Conservation (phyloP, 495 filamentous ascomycete species). For the Neurospora sp. region DNA sequence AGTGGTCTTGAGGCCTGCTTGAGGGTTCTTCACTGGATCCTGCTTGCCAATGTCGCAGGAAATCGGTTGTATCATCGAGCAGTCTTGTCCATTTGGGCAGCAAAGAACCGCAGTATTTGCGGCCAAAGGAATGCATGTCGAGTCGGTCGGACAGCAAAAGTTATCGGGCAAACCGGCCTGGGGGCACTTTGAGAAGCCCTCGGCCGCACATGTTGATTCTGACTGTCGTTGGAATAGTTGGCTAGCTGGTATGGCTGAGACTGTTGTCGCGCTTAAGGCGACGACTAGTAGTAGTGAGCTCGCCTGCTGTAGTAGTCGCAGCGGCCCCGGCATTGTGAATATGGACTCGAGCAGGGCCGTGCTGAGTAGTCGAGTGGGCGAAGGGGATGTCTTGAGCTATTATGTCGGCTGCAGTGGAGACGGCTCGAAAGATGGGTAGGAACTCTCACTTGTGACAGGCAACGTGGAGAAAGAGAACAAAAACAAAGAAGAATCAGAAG, state of each 20-base stretch:
- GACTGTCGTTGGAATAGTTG: slow-evolving; percentile 24
- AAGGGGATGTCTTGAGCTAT: neutral
- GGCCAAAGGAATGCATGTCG: slow-evolving; percentile 59
- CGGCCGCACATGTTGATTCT: slow-evolving; percentile 18
- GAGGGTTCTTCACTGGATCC: slow-evolving; percentile 51
- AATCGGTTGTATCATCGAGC: slow-evolving; percentile 57
- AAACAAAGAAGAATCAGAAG: neutral
- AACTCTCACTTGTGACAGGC: neutral
- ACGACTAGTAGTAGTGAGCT: neutral
- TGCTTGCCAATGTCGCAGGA: slow-evolving; percentile 59
- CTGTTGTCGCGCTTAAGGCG: neutral
- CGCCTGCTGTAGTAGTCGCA: neutral
- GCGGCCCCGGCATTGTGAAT: neutral
- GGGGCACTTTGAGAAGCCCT: slow-evolving; percentile 37
- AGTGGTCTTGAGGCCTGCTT: slow-evolving; percentile 60
- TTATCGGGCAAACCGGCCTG: slow-evolving; percentile 46
- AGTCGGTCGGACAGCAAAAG: slow-evolving; percentile 63
- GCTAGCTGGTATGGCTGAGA: slow-evolving; percentile 12
- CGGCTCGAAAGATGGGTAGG: neutral
- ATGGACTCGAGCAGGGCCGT: neutral
- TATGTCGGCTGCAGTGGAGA: neutral
- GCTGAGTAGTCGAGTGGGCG: neutral
- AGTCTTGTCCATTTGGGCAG: slow-evolving; percentile 57
- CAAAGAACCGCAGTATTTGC: slow-evolving; percentile 61
- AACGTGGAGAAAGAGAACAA: neutral